Base-by-base conservation (phyloP, 306 rosid genomes). In the Pachyrhizus erosus region DNA sequence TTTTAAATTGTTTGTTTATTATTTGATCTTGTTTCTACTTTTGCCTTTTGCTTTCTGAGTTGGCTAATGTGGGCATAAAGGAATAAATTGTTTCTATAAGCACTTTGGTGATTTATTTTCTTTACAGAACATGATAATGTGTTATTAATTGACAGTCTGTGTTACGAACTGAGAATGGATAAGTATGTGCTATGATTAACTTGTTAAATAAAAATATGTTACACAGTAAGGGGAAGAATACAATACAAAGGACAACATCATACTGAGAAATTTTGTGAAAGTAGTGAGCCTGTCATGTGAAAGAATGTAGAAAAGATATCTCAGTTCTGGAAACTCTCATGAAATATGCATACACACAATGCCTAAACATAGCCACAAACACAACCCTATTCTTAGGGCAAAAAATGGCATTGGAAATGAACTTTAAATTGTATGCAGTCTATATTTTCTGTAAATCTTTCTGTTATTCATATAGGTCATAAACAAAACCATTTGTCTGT, bases 401-500 rank as follows among this genome's bases (percentile, higher is more conserved):
- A 51, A 24, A 64, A 51, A 20, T 65, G 17, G 20, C 17, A 42
- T 33, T 65, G 37, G 46, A 52, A 66, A 34, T n/a, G 26, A 76
- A 75, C 20, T 11, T 15, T 9, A 60, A 64, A 21, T 82, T 49
- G 18, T 24, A 27, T 62, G 26, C 37, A 75, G 45, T 64, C 24
- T 71, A 20, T 37, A 9, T 18, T 57, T 46, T 55, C n/a, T 21
- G 46, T 83, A 72, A 70, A 76, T 76, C 9, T 83, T 76, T 61
- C 55, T 70, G 7, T 76, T 64, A 23, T 80, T 65, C 48, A 27
- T 18, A 20, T 45, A n/a, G n/a, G 7, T 15, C 51, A 70, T 43
- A 60, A 71, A 60, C 43, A 27, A 79, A 60, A 31, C 34, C 33
- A 4, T 60, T 24, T 26, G 18, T 26, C 26, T 18, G 10, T 73